phyloP scores from a whole-genome alignment of 1,284 basidiomycete species.

The Grifola frondosa region DNA sequence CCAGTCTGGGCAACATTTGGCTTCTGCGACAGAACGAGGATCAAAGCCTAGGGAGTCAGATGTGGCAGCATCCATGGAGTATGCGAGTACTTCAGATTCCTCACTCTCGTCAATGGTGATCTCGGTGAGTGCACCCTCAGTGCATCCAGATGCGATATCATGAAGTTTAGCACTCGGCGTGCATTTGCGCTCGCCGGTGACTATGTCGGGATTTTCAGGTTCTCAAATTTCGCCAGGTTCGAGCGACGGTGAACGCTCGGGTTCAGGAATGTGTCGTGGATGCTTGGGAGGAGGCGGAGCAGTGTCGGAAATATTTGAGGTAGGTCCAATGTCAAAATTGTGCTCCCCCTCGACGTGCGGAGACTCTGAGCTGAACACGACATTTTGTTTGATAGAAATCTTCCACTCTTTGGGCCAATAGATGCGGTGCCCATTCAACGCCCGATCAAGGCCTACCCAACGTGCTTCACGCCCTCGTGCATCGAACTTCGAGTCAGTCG shows the following conservation, averaged over 20 bases:
- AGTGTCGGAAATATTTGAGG: no score
- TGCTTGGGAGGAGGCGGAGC: neutral
- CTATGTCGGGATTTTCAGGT: constrained; percentile 1
- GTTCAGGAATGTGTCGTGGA: neutral
- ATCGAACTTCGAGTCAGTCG: constrained; percentile 29
- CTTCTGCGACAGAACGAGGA: constrained; percentile 21
- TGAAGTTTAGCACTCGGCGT: neutral
- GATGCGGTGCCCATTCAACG: constrained; percentile 32
- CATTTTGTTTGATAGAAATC: constrained; percentile 35
- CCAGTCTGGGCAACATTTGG: constrained; percentile 17
- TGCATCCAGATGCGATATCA: neutral
- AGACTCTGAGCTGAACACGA: constrained; percentile 36
- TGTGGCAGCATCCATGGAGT: no score
- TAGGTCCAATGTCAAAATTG: no score
- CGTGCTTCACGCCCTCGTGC: constrained; percentile 23
- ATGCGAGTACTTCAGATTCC: no score
- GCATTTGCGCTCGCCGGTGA: constrained; percentile 1
- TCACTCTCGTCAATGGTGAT: neutral
- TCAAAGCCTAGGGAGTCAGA: constrained; percentile 7
- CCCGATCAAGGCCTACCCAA: constrained; percentile 32
- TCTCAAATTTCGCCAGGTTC: constrained; percentile 4
- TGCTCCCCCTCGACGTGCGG: no score
- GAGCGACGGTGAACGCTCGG: neutral
- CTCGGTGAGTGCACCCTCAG: neutral
- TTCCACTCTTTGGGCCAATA: constrained; percentile 34